These are phyloP conservation scores for Geranium rotundifolium DNA, from an alignment of 345 rosid genomes.

Conservation along the genomic window DNA sequence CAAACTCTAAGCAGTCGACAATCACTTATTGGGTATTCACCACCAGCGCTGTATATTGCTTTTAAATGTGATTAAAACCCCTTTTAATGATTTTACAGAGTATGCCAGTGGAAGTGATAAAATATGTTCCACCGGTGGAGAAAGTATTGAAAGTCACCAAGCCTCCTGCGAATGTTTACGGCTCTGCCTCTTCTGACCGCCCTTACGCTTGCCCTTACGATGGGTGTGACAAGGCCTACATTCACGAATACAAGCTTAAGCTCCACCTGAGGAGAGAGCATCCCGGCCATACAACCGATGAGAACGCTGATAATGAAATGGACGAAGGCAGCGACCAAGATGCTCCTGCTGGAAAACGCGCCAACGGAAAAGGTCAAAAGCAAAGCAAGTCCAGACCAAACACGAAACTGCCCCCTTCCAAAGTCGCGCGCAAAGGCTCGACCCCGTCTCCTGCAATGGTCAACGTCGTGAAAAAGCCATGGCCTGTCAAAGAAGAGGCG, in stretches of 20 bases:
- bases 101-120: constrained; percentile 39
- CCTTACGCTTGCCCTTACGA: constrained; percentile 90
- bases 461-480: constrained; percentile 39
- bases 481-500: constrained; percentile 51
- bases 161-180: constrained; percentile 45
- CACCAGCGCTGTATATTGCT: no score
- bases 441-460: constrained; percentile 43
- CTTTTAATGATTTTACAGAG: constrained; percentile 27
- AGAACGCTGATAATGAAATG: constrained; percentile 55
- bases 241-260: constrained; percentile 94
- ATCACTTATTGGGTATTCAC: no score
- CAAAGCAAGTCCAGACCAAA: constrained; percentile 53
- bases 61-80: constrained; percentile 4
- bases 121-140: constrained; percentile 59
- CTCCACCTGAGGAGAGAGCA: constrained; percentile 91
- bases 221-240: constrained; percentile 87
- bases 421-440: constrained; percentile 43
- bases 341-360: constrained; percentile 44
- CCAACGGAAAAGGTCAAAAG: constrained; percentile 50
- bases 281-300: constrained; percentile 70
- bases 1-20: no score
- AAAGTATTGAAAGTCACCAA: constrained; percentile 46
- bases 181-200: constrained; percentile 63
- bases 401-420: constrained; percentile 57
- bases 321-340: constrained; percentile 89